Evolutionary conservation across 2,329 filamentous ascomycete species (phyloP).

Genomic region (Phialemonium atrogriseum): DNA sequence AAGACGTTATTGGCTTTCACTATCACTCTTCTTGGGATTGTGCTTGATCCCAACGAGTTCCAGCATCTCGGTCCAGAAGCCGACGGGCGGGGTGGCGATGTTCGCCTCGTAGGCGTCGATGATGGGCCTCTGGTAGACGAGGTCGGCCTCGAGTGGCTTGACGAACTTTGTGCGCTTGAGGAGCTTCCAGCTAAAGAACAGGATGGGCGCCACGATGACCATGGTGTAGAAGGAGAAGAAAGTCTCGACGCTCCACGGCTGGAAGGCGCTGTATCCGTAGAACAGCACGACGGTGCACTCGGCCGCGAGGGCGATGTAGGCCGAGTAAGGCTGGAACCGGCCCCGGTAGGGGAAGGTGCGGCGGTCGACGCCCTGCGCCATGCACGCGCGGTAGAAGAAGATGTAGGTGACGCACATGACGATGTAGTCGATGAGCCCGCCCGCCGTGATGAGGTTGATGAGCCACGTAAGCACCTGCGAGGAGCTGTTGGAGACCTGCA

Average conservation of each 20-base stretch:
- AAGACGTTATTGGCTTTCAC: no score
- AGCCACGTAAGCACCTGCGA: slow-evolving; percentile 31
- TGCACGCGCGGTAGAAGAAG: slow-evolving; percentile 41
- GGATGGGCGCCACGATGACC: slow-evolving; percentile 21
- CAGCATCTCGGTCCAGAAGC: no score
- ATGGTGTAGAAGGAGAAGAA: slow-evolving; percentile 26
- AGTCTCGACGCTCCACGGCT: slow-evolving; percentile 18
- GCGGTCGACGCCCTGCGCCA: slow-evolving; percentile 36
- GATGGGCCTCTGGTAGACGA: slow-evolving; percentile 55
- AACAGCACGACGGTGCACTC: slow-evolving; percentile 42
- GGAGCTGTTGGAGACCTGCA: slow-evolving; percentile 27
- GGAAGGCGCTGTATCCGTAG: slow-evolving; percentile 44
- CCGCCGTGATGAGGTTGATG: slow-evolving; percentile 25
- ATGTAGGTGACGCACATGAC: slow-evolving; percentile 37
- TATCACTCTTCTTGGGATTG: no score
- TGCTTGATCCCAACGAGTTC: no score
- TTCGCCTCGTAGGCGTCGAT: slow-evolving; percentile 34
- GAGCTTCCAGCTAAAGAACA: slow-evolving; percentile 62
- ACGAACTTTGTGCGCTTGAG: slow-evolving; percentile 51
- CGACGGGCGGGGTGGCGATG: no score
- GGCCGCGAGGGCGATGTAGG: slow-evolving; percentile 39
- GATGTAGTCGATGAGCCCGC: slow-evolving; percentile 33
- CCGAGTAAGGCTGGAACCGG: slow-evolving; percentile 40
- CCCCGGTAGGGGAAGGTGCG: slow-evolving; percentile 38
- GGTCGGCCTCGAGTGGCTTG: slow-evolving; percentile 49